Conservation (phyloP, 495 filamentous ascomycete species). For the Annulohypoxylon maeteangense region DNA sequence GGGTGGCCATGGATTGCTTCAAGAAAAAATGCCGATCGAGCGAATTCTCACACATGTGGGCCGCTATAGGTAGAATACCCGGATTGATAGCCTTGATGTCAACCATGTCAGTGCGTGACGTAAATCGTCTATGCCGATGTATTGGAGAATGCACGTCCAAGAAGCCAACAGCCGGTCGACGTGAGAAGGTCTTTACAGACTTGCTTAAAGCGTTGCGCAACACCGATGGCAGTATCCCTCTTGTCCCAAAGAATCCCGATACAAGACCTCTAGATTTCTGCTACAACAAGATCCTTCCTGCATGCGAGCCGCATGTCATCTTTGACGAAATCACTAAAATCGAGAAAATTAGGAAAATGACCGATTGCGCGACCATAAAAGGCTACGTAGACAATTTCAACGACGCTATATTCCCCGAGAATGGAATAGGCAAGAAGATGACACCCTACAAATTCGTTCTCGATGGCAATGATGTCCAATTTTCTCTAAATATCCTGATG, state of each 20-base stretch:
- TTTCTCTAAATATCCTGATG: neutral
- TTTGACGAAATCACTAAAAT: neutral
- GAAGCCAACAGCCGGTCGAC: neutral
- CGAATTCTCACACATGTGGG: constrained; percentile 27
- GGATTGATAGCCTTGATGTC: constrained; percentile 39
- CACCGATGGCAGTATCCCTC: neutral
- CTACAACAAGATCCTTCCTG: constrained; percentile 38
- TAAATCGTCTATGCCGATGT: constrained; percentile 32
- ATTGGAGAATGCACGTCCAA: constrained; percentile 20
- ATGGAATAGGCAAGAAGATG: constrained; percentile 3
- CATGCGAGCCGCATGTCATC: constrained; percentile 24
- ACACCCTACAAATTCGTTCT: constrained; percentile 26
- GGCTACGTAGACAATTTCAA: neutral
- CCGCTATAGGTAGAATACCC: constrained; percentile 21
- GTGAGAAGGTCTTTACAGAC: constrained; percentile 23
- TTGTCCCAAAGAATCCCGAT: constrained; percentile 11
- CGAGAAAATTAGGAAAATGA: neutral
- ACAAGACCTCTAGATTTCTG: constrained; percentile 23
- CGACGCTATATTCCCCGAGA: neutral
- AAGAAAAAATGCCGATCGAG: constrained; percentile 10
- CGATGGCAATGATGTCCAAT: neutral
- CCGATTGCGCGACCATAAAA: neutral
- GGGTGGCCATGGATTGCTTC: constrained; percentile 29
- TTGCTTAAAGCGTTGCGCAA: constrained; percentile 22
- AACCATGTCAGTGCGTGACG: constrained; percentile 39